A percentile compares a stretch with the other conserved stretches of the same genome.
These are phyloP conservation scores for Boletus sp. DNA, from an alignment of 1,284 basidiomycete genomes.

Conservation along the genomic window DNA sequence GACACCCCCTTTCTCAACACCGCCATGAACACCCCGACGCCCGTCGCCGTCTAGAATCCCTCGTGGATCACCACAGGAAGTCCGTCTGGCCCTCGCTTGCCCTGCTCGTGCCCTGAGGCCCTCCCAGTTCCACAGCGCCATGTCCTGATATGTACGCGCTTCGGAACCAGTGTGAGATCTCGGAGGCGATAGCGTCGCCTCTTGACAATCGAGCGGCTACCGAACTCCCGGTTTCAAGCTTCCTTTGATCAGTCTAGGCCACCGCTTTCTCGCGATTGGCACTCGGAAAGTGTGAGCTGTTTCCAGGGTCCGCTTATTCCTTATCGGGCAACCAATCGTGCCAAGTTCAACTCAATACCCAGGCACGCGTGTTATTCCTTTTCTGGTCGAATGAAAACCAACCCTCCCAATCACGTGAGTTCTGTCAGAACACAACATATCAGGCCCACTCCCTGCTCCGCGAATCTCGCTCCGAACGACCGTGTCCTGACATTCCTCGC, in stretches of 20 bases:
- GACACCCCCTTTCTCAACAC: constrained; percentile 35
- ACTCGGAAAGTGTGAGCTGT: constrained; percentile 30
- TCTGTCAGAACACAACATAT: constrained; percentile 26
- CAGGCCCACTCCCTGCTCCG: constrained; percentile 29
- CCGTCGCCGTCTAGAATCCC: constrained; percentile 13
- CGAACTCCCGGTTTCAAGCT: constrained; percentile 32
- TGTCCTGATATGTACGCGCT: constrained; percentile 28
- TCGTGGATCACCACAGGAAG: constrained; percentile 36
- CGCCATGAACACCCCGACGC: constrained; percentile 18
- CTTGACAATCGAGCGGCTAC: constrained; percentile 43
- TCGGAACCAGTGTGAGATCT: constrained; percentile 40
- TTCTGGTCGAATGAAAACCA: constrained; percentile 13
- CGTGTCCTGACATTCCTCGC: constrained; percentile 13
- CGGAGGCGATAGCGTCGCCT: constrained; percentile 39
- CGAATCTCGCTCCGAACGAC: constrained; percentile 28
- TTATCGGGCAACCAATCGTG: constrained; percentile 30
- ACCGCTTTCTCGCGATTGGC: constrained; percentile 33
- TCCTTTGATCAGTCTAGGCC: constrained; percentile 34
- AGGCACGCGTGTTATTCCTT: constrained; percentile 35
- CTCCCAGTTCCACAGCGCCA: constrained; percentile 21
- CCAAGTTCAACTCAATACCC: constrained; percentile 29
- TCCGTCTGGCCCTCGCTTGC: constrained; percentile 1
- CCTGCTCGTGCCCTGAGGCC: constrained; percentile 20
- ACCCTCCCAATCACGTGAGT: constrained; percentile 15
- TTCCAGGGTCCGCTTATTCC: constrained; percentile 40